phyloP scores from a whole-genome alignment of 495 filamentous ascomycete genomes.

The Pyronema domesticum region DNA sequence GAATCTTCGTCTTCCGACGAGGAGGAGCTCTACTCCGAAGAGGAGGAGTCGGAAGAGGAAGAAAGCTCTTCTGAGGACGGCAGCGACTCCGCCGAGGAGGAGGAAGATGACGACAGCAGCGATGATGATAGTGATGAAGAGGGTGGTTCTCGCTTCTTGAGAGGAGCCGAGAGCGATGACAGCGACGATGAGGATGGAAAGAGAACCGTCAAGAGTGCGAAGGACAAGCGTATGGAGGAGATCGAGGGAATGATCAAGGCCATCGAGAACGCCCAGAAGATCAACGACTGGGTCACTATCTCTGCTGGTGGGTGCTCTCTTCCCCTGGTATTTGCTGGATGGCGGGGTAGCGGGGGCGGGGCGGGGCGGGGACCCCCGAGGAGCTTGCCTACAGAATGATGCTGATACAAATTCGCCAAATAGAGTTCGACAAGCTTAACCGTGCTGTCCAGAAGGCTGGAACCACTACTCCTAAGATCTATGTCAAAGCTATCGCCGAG shows the following conservation, averaged over 20 bases:
- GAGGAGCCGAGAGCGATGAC: constrained; percentile 58
- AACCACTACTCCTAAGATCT: constrained; percentile 66
- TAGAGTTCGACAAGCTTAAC: constrained; percentile 96
- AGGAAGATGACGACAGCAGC: constrained; percentile 36
- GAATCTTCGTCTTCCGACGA: constrained; percentile 69
- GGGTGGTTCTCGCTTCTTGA: constrained; percentile 64
- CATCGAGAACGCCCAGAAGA: constrained; percentile 94
- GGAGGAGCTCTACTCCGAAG: constrained; percentile 67
- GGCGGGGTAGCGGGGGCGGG: constrained; percentile 6
- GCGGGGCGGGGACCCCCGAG: constrained; percentile 5
- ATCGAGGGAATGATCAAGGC: constrained; percentile 71
- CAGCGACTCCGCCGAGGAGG: constrained; percentile 26
- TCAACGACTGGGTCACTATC: constrained; percentile 89
- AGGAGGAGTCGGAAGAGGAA: constrained; percentile 37
- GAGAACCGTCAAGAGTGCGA: constrained; percentile 83
- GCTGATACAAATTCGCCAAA: constrained; percentile 6
- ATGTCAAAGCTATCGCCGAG: constrained; percentile 82
- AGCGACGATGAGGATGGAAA: constrained; percentile 66
- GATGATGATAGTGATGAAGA: constrained; percentile 48
- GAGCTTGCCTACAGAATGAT: constrained; percentile 7
- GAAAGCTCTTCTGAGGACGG: constrained; percentile 26
- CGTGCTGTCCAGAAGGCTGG: constrained; percentile 65
- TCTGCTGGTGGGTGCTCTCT: constrained; percentile 48
- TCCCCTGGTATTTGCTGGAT: constrained; percentile 6
- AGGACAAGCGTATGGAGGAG: constrained; percentile 91